These are phyloP conservation scores for Apiotrichum domesticum DNA, from an alignment of 1,284 basidiomycete genomes.

Conservation along the genomic window DNA sequence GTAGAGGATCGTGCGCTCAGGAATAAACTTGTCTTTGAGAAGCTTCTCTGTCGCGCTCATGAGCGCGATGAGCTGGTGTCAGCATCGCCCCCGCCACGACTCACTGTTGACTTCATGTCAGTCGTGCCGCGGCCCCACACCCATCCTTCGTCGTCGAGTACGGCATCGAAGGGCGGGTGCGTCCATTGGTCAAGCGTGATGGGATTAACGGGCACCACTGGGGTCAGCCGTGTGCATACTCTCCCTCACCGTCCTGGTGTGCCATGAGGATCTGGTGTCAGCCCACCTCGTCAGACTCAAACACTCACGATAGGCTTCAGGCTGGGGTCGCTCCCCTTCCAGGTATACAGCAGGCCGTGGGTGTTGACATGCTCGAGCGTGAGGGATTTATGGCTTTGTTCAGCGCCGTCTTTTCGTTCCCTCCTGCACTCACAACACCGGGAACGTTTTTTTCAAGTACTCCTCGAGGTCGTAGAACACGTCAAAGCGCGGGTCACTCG, in stretches of 20 bases:
- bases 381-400: constrained; percentile 49
- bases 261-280: constrained; percentile 44
- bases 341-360: constrained; percentile 59
- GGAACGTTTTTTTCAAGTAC: constrained; percentile 32
- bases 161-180: constrained; percentile 20
- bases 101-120: constrained; percentile 23
- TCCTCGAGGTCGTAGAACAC: constrained; percentile 14
- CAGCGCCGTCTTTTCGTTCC: too few species aligned
- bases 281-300: constrained; percentile 46
- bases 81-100: background rate
- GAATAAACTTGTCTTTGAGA: constrained; percentile 17
- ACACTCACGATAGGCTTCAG: constrained; percentile 57
- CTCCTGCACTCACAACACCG: constrained; percentile 26
- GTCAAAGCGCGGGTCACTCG: constrained; percentile 11
- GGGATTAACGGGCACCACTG: constrained; percentile 55
- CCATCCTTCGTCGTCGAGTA: constrained; percentile 23
- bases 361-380: constrained; percentile 57
- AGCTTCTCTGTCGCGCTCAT: constrained; percentile 20
- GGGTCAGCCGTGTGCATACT: constrained; percentile 18
- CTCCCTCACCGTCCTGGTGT: constrained; percentile 3
- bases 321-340: constrained; percentile 53
- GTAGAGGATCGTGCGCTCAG: constrained; percentile 11
- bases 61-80: constrained; percentile 9
- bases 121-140: constrained; percentile 28
- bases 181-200: constrained; percentile 48